phyloP scores from a whole-genome alignment of 805 yeast species.

The Schwanniomyces polymorphus region DNA sequence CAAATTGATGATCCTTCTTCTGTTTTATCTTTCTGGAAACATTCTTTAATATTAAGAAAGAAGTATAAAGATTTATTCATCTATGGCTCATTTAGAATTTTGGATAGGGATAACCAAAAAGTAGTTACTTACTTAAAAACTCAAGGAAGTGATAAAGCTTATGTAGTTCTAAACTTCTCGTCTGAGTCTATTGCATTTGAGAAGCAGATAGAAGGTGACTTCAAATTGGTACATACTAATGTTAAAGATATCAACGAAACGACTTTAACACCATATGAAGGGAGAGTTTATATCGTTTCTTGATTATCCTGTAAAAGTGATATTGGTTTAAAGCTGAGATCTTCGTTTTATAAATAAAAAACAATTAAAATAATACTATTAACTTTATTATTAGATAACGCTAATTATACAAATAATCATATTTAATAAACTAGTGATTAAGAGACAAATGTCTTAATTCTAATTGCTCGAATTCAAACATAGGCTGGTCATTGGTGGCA shows the following conservation, averaged over 20 bases:
- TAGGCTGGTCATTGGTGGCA: background rate
- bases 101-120: slow-evolving; percentile 43
- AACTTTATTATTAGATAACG: too few species aligned
- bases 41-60: slow-evolving; percentile 44
- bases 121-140: slow-evolving; percentile 44
- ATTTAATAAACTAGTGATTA: background rate
- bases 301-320: too few species aligned
- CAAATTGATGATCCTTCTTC: slow-evolving; percentile 49
- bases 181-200: slow-evolving; percentile 29
- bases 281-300: slow-evolving; percentile 32
- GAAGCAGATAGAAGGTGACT: slow-evolving; percentile 24
- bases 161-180: slow-evolving; percentile 46
- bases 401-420: too few species aligned
- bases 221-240: slow-evolving; percentile 32
- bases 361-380: too few species aligned
- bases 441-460: background rate
- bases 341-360: too few species aligned
- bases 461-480: background rate
- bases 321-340: too few species aligned
- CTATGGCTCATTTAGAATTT: slow-evolving; percentile 46
- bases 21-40: slow-evolving; percentile 45
- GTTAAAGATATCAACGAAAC: slow-evolving; percentile 20
- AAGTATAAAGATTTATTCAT: slow-evolving; percentile 41
- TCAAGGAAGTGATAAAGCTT: slow-evolving; percentile 26
- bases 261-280: slow-evolving; percentile 44